A percentile compares a stretch with the other conserved stretches of the same genome.
Evolutionary conservation across 495 filamentous ascomycete species (phyloP).

Genomic region (Sabuloglossum arenarium): DNA sequence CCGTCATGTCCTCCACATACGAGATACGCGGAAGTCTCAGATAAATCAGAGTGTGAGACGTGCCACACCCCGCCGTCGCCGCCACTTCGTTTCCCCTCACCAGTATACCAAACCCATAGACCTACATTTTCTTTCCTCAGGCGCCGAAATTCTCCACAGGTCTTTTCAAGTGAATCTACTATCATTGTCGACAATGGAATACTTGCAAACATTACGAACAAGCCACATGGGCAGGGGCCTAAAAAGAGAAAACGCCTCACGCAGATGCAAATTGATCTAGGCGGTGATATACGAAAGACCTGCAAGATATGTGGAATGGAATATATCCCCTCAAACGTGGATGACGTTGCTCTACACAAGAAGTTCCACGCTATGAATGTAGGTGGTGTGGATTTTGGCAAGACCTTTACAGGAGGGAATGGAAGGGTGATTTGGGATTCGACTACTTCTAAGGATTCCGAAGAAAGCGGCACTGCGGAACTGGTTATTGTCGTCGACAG

Average conservation of each 20-base stretch:
- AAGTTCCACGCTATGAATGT: constrained; percentile 47
- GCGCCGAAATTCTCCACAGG: not conserved
- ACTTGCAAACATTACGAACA: not conserved
- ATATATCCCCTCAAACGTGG: constrained; percentile 42
- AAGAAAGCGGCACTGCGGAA: constrained; percentile 21
- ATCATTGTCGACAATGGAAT: constrained; percentile 7
- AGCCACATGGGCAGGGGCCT: constrained; percentile 1
- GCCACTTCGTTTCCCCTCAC: not conserved
- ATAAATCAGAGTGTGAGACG: too few species aligned
- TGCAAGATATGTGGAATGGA: constrained; percentile 50
- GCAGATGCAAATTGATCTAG: constrained; percentile 49
- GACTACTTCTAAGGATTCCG: not conserved
- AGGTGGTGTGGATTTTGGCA: constrained; percentile 41
- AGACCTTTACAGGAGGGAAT: constrained; percentile 26
- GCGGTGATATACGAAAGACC: constrained; percentile 33
- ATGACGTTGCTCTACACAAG: constrained; percentile 42
- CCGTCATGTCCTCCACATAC: not conserved
- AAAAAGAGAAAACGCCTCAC: constrained; percentile 19
- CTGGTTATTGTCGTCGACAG: constrained; percentile 36
- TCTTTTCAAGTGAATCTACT: constrained; percentile 1
- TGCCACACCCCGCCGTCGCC: not conserved
- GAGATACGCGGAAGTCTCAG: not conserved
- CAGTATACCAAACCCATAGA: not conserved
- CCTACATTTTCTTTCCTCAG: constrained; percentile 1
- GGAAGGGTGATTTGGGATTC: not conserved